Evolutionary conservation across 345 rosid genomes (phyloP).

Genomic region (Citrus maxima): DNA sequence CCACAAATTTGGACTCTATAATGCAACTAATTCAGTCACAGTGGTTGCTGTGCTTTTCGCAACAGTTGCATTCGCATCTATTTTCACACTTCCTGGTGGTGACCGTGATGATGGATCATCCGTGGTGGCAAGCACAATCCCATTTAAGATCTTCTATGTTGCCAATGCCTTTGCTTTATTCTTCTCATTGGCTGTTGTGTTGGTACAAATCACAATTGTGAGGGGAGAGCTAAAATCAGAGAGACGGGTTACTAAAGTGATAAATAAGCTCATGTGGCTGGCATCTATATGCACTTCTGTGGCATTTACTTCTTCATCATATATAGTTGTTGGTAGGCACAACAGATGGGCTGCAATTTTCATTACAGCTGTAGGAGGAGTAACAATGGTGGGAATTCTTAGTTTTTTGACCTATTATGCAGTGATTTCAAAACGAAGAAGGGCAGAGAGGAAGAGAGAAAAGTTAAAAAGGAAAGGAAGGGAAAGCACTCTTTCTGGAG

Average conservation of each 20-base stretch:
- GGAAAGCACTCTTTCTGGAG: neutral
- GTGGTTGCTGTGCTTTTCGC: constrained; percentile 93
- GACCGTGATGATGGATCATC: constrained; percentile 57
- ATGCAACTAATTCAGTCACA: constrained; percentile 81
- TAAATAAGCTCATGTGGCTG: constrained; percentile 93
- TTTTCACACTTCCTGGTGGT: constrained; percentile 85
- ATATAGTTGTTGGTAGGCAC: constrained; percentile 76
- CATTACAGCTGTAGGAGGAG: constrained; percentile 66
- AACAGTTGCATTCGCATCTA: constrained; percentile 90
- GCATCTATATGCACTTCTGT: constrained; percentile 88
- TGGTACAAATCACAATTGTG: constrained; percentile 86
- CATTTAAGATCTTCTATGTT: constrained; percentile 74
- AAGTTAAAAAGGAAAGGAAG: constrained; percentile 35
- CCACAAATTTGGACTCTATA: constrained; percentile 79
- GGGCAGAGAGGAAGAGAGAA: constrained; percentile 56
- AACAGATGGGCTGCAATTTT: constrained; percentile 74
- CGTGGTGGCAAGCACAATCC: constrained; percentile 34
- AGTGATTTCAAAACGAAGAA: constrained; percentile 51
- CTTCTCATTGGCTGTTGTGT: constrained; percentile 85
- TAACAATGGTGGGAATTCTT: constrained; percentile 66
- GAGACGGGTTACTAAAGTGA: constrained; percentile 75
- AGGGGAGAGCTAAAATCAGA: constrained; percentile 81
- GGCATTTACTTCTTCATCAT: constrained; percentile 72
- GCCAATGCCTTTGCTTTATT: constrained; percentile 74
- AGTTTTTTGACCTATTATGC: constrained; percentile 78